Conservation (phyloP, 2,329 filamentous ascomycete species). For the Chaetothyriales sp. region DNA sequence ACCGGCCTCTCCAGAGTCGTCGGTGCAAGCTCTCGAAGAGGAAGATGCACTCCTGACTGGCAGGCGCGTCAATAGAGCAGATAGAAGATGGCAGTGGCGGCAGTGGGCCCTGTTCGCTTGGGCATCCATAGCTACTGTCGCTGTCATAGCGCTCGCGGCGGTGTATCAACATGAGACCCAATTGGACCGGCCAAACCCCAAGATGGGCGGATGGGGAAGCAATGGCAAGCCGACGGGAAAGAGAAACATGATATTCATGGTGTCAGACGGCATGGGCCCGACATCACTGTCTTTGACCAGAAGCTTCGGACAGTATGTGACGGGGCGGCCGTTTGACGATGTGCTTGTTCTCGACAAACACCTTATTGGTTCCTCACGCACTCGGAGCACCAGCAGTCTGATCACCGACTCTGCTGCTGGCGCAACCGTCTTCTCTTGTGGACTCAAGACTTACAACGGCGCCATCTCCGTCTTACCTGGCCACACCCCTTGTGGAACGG, state of each 20-base stretch:
- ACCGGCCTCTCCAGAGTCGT: conserved; percentile 43
- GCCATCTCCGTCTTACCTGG: conserved; percentile 84
- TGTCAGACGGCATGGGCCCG: conserved; percentile 96
- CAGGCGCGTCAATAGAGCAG: conserved; percentile 25
- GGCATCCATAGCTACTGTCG: conserved; percentile 67
- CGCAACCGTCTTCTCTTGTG: conserved; percentile 90
- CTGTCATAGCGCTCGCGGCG: conserved; percentile 69
- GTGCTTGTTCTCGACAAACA: conserved; percentile 72
- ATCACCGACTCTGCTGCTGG: conserved; percentile 96
- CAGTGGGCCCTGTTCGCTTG: conserved; percentile 68
- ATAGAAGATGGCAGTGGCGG: conserved; percentile 45
- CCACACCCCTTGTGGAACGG: conserved; percentile 76
- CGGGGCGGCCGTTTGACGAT: conserved; percentile 59
- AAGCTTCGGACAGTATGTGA: conserved; percentile 66
- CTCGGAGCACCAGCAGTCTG: conserved; percentile 66
- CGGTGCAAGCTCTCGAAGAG: conserved; percentile 44
- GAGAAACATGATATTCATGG: conserved; percentile 96
- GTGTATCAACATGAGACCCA: conserved; percentile 56
- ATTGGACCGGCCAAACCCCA: conserved; percentile 20
- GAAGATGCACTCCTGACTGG: conserved; percentile 51
- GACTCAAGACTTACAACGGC: conserved; percentile 87
- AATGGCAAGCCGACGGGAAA: conserved; percentile 47
- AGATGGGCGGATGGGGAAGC: conserved; percentile 24
- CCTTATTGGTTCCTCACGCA: conserved; percentile 80
- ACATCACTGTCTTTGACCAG: conserved; percentile 77